Percentiles rank a stretch among this genome's conserved stretches.
These are phyloP conservation scores for Nakaseomyces kungkrabaensis DNA, from an alignment of 1,139 yeast genomes.

Conservation along the genomic window DNA sequence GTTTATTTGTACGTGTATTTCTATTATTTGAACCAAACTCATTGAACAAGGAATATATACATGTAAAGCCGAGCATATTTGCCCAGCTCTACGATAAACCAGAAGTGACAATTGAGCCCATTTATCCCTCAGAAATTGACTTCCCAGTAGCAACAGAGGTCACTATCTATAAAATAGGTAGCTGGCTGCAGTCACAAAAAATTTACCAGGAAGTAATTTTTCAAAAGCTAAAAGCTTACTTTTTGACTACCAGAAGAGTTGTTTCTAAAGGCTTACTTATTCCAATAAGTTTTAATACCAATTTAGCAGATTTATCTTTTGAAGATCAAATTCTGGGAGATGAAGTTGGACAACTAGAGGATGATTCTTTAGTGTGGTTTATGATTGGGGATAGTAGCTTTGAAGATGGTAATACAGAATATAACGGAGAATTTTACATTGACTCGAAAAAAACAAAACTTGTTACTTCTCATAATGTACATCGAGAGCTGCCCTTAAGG, in stretches of 20 bases:
- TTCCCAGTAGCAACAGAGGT: conserved; percentile 19
- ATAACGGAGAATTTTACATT: conserved; percentile 22
- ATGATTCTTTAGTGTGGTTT: conserved; percentile 84
- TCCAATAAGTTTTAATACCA: conserved; percentile 69
- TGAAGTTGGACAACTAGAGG: conserved; percentile 37
- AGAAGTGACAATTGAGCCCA: background rate
- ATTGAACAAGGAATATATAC: conserved; percentile 10
- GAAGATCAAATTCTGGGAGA: conserved; percentile 7
- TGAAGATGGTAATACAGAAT: conserved; percentile 23
- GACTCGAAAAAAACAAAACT: conserved; percentile 21
- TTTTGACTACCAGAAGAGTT: conserved; percentile 49
- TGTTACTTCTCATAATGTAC: conserved; percentile 16
- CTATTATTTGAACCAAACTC: conserved; percentile 19
- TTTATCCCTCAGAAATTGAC: conserved; percentile 6
- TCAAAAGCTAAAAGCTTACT: conserved; percentile 50
- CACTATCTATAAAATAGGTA: conserved; percentile 21
- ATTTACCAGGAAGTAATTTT: conserved; percentile 63
- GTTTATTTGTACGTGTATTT: conserved; percentile 16
- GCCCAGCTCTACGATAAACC: conserved; percentile 5
- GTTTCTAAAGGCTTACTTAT: conserved; percentile 56
- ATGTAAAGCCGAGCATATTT: conserved; percentile 21
- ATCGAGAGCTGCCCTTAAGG: conserved; percentile 9
- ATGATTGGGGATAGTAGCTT: conserved; percentile 37
- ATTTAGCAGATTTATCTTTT: conserved; percentile 26
- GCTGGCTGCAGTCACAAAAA: conserved; percentile 46